Evolutionary conservation across 495 filamentous ascomycete genomes (phyloP).

Genomic region (Penicillium robsamsonii): DNA sequence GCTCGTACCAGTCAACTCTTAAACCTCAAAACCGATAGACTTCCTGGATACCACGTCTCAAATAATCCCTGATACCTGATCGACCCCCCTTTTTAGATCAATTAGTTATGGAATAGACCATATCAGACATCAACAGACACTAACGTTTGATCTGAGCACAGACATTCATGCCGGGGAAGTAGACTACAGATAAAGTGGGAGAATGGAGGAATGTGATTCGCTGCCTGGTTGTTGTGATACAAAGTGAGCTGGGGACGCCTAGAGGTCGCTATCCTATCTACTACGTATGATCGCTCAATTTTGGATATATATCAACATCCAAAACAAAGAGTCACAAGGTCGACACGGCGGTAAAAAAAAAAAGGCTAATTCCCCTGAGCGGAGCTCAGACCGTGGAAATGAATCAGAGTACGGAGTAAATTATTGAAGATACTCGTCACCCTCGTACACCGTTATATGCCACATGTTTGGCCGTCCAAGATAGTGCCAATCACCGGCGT

Average conservation of each 20-base stretch:
- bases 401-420: neutral
- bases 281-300: conserved; percentile 2
- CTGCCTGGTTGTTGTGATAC: conserved; percentile 10
- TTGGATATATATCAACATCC: conserved; percentile 3
- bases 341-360: neutral
- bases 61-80: neutral
- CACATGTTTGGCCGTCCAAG: conserved; percentile 4
- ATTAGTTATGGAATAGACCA: conserved; percentile 1
- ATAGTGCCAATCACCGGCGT: conserved; percentile 1
- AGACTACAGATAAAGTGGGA: conserved; percentile 20
- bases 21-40: neutral
- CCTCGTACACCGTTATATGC: neutral
- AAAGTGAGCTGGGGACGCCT: conserved; percentile 6
- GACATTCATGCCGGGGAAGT: conserved; percentile 17
- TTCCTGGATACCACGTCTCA: neutral
- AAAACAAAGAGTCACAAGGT: conserved; percentile 2
- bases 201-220: conserved; percentile 23
- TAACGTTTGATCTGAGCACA: conserved; percentile 6
- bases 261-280: neutral
- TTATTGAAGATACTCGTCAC: neutral
- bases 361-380: neutral
- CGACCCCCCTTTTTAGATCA: neutral
- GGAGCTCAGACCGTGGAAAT: neutral
- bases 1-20: conserved; percentile 17
- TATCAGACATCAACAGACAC: conserved; percentile 4